These are phyloP conservation scores for Takakia lepidozioides DNA, from an alignment of 225 moss, liverwort and hornwort genomes.

Conservation along the genomic window DNA sequence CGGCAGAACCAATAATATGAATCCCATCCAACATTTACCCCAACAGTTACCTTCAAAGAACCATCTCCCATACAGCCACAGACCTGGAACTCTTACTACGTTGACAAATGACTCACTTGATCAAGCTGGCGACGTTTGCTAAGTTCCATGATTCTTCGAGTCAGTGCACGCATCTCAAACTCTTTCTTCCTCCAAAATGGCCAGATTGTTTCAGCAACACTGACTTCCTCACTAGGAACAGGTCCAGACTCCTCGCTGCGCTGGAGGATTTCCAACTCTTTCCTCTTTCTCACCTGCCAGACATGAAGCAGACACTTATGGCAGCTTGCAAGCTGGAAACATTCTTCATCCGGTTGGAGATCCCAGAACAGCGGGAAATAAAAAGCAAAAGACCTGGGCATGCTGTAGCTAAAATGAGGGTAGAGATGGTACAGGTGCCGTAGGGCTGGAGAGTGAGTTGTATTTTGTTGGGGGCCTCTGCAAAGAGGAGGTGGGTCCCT, in stretches of 20 bases:
- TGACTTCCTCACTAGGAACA: slow-evolving; percentile 18
- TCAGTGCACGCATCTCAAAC: slow-evolving; percentile 64
- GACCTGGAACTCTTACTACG: too few species aligned
- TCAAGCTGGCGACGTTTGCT: slow-evolving; percentile 69
- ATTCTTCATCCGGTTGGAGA: background rate
- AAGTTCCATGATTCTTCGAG: slow-evolving; percentile 62
- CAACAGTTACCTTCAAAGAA: too few species aligned
- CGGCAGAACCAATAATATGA: too few species aligned
- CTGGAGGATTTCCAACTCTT: slow-evolving; percentile 64
- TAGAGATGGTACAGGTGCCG: too few species aligned
- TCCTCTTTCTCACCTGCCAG: slow-evolving; percentile 70
- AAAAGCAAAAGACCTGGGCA: too few species aligned
- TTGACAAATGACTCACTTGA: slow-evolving; percentile 58
- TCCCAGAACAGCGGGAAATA: background rate
- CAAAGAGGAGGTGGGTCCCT: too few species aligned
- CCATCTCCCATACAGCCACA: too few species aligned
- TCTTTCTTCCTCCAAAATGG: slow-evolving; percentile 98
- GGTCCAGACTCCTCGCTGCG: slow-evolving; percentile 44
- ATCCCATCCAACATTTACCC: too few species aligned
- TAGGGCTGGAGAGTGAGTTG: too few species aligned
- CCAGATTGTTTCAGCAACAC: slow-evolving; percentile 40
- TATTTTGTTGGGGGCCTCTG: too few species aligned
- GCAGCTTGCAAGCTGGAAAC: background rate
- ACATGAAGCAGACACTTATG: too few species aligned
- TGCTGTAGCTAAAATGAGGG: too few species aligned